Evolutionary conservation across 768 basidiomycete species (phyloP), one percentile per base, ranked within the genome.

Genomic region (Chalciporus pseudorubinellus): DNA sequence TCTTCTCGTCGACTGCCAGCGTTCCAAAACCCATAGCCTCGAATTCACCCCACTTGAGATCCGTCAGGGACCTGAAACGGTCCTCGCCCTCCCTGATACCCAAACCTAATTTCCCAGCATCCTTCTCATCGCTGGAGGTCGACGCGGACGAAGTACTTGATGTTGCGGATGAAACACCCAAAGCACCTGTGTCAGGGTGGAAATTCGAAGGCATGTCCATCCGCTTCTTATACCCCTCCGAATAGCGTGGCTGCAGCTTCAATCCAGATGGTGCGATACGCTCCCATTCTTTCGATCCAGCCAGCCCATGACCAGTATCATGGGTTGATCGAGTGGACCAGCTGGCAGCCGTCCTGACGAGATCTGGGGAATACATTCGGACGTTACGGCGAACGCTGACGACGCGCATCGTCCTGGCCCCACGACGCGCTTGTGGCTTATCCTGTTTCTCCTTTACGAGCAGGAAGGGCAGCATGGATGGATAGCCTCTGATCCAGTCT

Each of bases 41-140:
- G 62, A 97, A 98, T 64, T 89, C 85, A 7, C 92, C 92, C 94
- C 94, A 97, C 62, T 85, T 88, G 55, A 94, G 72, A 51, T 95
- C 91, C 0, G 92, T 89, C 57, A 95, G 64, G 53, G 82, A 91
- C 48, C 84, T 78, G 70, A 90, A 95, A 11, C 84, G 77, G 50
- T 87, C 87, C 54, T 86, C 86, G 12, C 77, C 77, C 36, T 75
- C 71, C 38, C 76, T 73, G 10, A 51, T 62, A 8, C 72, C 73
- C 48, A 59, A 59, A 24, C 62, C 72, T 12, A 44, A 57, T 0
- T 72, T 64, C 1, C 70, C 65, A 10, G 67, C 60, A 7, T 72
- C 62, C 16, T 57, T 61, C 40, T 68, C 66, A 18, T 70, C 69
- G 31, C 62, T 60, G 6, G 71, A 56, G 1, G 62, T 60, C n/a